Conservation (phyloP, 1,284 basidiomycete genomes). For the Pisolithus thermaeus region DNA sequence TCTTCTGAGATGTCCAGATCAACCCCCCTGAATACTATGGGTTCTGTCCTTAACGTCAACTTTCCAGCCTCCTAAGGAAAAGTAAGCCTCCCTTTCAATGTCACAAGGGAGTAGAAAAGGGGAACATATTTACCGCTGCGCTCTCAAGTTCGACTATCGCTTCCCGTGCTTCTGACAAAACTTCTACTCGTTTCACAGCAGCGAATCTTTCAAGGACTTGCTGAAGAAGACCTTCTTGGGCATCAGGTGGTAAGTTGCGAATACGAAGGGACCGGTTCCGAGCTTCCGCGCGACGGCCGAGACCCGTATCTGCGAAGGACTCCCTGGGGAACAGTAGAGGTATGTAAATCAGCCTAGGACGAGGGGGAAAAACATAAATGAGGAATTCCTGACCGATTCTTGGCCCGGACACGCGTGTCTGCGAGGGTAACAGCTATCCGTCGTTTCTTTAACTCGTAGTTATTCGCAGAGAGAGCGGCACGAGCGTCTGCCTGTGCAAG, state of each 20-base stretch:
- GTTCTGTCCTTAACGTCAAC: conserved; percentile 61
- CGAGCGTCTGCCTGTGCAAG: conserved; percentile 58
- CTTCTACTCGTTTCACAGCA: conserved; percentile 68
- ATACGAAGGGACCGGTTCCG: conserved; percentile 70
- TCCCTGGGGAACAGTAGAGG: conserved; percentile 26
- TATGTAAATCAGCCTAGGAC: neutral
- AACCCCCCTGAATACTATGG: conserved; percentile 61
- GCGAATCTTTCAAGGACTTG: conserved; percentile 79
- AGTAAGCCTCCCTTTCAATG: conserved; percentile 2
- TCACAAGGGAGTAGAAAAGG: neutral
- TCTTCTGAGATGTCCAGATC: conserved; percentile 55
- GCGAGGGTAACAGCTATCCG: conserved; percentile 81
- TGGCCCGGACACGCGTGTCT: conserved; percentile 61
- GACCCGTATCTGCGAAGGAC: conserved; percentile 44
- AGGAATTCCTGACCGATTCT: conserved; percentile 38
- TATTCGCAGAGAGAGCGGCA: conserved; percentile 73
- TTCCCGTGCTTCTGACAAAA: conserved; percentile 61
- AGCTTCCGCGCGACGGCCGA: conserved; percentile 54
- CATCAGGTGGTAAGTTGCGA: conserved; percentile 62
- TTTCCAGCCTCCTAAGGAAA: conserved; percentile 68
- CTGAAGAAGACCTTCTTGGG: conserved; percentile 85
- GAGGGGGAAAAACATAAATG: neutral
- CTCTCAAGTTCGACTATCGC: conserved; percentile 76
- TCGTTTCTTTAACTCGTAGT: conserved; percentile 78
- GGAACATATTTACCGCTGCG: conserved; percentile 51